Conservation (phyloP, 2,329 filamentous ascomycete genomes). For the Cadophora gregata region DNA sequence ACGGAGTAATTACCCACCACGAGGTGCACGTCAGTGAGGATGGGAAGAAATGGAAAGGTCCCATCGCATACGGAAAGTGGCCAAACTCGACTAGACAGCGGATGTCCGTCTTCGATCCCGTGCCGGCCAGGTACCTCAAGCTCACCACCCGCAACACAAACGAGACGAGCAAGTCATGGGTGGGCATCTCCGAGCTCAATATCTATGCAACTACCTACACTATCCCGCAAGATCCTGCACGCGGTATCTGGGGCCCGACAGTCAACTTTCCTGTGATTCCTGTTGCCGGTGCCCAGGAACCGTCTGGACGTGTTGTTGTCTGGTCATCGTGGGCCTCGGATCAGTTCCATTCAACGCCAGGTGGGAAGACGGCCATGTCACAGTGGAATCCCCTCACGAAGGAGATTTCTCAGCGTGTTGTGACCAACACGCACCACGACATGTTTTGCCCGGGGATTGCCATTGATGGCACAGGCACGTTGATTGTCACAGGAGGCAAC, state of each 20-base stretch:
- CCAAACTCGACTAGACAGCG: neutral
- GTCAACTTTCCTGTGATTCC: neutral
- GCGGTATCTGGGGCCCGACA: neutral
- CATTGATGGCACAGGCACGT: conserved; percentile 19
- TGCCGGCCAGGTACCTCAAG: neutral
- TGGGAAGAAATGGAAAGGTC: neutral
- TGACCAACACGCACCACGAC: conserved; percentile 27
- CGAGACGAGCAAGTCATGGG: neutral
- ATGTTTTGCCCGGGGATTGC: conserved; percentile 35
- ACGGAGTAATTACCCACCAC: neutral
- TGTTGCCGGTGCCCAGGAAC: neutral
- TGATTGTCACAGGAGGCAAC: conserved; percentile 27
- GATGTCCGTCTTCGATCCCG: neutral
- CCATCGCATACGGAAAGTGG: neutral
- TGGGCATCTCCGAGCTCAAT: neutral
- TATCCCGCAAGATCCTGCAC: neutral
- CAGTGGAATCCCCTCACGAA: neutral
- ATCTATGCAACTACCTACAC: neutral
- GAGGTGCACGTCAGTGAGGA: neutral
- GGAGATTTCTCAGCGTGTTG: neutral
- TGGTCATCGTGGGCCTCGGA: neutral
- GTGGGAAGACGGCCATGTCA: neutral
- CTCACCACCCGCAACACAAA: neutral
- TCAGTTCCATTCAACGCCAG: neutral
- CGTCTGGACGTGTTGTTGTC: neutral